Base-by-base conservation (phyloP, 805 yeast genomes). In the Sugiyamaella boreocaroliniensis region DNA sequence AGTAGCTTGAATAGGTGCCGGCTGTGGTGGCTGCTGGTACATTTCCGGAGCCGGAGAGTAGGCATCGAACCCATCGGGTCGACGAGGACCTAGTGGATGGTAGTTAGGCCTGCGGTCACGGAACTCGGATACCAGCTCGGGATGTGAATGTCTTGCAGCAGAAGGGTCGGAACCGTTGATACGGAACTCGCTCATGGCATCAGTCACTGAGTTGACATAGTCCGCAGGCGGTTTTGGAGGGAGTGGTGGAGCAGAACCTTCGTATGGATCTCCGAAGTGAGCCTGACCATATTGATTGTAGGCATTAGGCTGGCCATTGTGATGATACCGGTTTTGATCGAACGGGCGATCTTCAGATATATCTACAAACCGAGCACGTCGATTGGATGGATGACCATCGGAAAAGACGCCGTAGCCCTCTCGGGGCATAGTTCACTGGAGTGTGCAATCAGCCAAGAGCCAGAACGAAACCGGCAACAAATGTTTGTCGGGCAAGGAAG, bases 171-270 rank as follows among this genome's bases (percentile, higher is more conserved):
- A n/a, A 15, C 32, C 6, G 43, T 43, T 26, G 26, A 43, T 16
- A 19, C 50, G 48, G 47, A 56, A 57, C 53, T 57, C 58, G 4
- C 48, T 46, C 26, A 49, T 48, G 14, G 54, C 60, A 34, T 53
- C 43, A n/a, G 61, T 52, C 11, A 47, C 42, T n/a, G 49, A 29
- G 14, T 19, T 26, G 37, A 52, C 45, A 16, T 47, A 47, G 22
- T 53, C 58, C 8, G 53, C 49, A 2, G 60, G 60, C 10, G 61
- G 61, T 40, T 58, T 58, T 18, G 61, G 61, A 29, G 61, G 61
- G 42, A 58, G 45, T 9, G 61, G 61, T 10, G 61, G 61, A 16
- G 40, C 48, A 16, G n/a, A 6, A 34, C 20, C 46, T 34, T 19
- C 40, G n/a, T 32, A 34, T 45, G 48, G 40, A 14, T 45, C 22